A percentile compares a stretch with the other conserved stretches of the same genome.
These are phyloP conservation scores for Hypholoma sublateritium DNA, from an alignment of 768 basidiomycete species.

Conservation along the genomic window DNA sequence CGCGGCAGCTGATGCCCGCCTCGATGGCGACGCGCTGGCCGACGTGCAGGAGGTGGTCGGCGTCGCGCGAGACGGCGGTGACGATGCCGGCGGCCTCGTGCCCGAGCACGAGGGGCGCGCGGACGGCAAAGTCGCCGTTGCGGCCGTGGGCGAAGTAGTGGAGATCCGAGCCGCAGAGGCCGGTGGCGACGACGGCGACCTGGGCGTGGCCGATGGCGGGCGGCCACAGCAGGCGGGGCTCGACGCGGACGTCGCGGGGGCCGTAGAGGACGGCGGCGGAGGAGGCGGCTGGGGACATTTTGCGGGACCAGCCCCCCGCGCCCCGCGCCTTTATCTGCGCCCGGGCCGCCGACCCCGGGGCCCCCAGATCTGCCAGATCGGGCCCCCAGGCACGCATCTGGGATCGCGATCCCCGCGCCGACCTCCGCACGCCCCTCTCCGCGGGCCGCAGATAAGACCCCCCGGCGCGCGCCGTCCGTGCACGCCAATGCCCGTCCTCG, in stretches of 20 bases:
- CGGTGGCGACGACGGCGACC: conserved; percentile 78
- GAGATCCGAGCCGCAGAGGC: conserved; percentile 88
- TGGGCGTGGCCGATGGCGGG: conserved; percentile 76
- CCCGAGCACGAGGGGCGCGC: conserved; percentile 85
- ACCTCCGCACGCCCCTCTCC: background rate
- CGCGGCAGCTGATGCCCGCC: conserved; percentile 85
- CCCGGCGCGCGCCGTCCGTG: conserved; percentile 48
- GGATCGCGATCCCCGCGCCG: background rate
- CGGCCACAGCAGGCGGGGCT: conserved; percentile 69
- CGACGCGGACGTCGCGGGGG: conserved; percentile 77
- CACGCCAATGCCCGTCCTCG: conserved; percentile 47
- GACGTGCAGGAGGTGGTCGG: conserved; percentile 51
- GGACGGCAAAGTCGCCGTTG: conserved; percentile 90
- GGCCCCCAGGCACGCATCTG: background rate
- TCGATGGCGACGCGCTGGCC: conserved; percentile 94
- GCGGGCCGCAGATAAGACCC: conserved; percentile 2
- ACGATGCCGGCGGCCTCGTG: conserved; percentile 92
- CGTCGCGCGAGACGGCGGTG: conserved; percentile 77
- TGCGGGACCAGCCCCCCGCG: background rate
- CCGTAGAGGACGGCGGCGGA: conserved; percentile 82
- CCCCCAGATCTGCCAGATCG: background rate
- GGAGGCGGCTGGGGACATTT: conserved; percentile 50
- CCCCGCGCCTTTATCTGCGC: background rate
- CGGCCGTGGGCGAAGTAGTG: conserved; percentile 90
- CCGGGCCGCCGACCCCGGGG: background rate